Evolutionary conservation across 768 basidiomycete species (phyloP), one percentile per base, ranked within the genome.

Genomic region (Mycena metata): DNA sequence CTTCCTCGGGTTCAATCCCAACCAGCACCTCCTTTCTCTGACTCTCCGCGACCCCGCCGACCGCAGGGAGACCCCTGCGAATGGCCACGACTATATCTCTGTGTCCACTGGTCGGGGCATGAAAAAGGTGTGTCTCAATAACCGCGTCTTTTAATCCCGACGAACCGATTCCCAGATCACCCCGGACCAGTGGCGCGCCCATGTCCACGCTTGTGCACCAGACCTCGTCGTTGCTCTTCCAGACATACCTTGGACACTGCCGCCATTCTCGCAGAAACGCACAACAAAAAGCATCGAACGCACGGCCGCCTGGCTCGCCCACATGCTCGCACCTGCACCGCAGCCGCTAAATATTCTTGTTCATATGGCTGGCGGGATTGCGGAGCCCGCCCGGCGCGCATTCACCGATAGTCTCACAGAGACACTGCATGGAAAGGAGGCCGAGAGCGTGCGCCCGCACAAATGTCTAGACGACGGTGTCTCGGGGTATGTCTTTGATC

Each of bases 191-290:
- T 94, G 91, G 90, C 82, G 82, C 13, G 73, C 78, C 0, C 89
- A 91, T 65, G 83, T 83, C 5, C 71, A 76, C n/a, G 76, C 83
- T 4, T 88, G 86, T 72, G 81, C 83, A 23, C 92, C 93, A 1
- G 93, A 96, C 70, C 64, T 95, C 17, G 87, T 92, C 15, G 82
- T 93, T 56, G 89, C 93, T 0, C 82, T 95, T 17, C 83, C 88
- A 1, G 94, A 96, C 65, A 88, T 82, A 0, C 91, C 93, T 0
- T 89, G 87, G 74, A 91, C 91, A 0, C 69, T 80, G 4, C 85
- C 88, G 0, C 88, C 91, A 0, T 85, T 88, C 67, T 94, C 93
- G 5, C 94, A 96, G 74, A 95, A 92, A 70, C 88, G 94, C 3
- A 77, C 90, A 7, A 89, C 86, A 30, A 95, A 94, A 75, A 90